phyloP scores from a whole-genome alignment of 2,329 filamentous ascomycete species.

The Pseudogymnoascus destructans region DNA sequence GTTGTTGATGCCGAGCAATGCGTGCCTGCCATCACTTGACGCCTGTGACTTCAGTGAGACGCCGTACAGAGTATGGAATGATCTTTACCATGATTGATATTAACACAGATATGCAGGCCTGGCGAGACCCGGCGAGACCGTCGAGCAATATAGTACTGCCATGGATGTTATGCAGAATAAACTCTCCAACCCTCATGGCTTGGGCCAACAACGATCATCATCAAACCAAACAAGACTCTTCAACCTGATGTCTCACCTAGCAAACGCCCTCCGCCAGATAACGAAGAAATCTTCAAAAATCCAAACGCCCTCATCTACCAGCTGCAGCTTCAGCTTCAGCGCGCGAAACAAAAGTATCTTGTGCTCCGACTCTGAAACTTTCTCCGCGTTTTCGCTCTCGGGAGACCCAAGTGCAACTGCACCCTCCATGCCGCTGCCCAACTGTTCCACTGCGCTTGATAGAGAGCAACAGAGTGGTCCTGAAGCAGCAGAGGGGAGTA shows the following conservation, averaged over 20 bases:
- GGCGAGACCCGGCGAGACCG: slow-evolving; percentile 5
- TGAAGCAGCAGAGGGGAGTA: not conserved
- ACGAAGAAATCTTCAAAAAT: slow-evolving; percentile 16
- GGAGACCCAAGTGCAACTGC: slow-evolving; percentile 12
- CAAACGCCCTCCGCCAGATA: slow-evolving; percentile 14
- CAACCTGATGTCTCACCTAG: slow-evolving; percentile 14
- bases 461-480: not conserved
- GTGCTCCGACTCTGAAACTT: not conserved
- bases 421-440: slow-evolving; percentile 10
- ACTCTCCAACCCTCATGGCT: not conserved
- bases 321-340: slow-evolving; percentile 16
- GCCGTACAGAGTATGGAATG: not conserved
- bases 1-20: not conserved
- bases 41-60: not conserved
- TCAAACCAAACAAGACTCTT: not conserved
- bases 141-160: not conserved
- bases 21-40: not conserved
- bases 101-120: not conserved
- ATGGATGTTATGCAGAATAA: not conserved
- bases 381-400: not conserved
- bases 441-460: not conserved
- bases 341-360: slow-evolving; percentile 14
- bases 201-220: not conserved
- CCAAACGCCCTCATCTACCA: slow-evolving; percentile 15
- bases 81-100: not conserved